Evolutionary conservation across 257 asterid species (phyloP).

Genomic region (Solanum pinnatisectum): DNA sequence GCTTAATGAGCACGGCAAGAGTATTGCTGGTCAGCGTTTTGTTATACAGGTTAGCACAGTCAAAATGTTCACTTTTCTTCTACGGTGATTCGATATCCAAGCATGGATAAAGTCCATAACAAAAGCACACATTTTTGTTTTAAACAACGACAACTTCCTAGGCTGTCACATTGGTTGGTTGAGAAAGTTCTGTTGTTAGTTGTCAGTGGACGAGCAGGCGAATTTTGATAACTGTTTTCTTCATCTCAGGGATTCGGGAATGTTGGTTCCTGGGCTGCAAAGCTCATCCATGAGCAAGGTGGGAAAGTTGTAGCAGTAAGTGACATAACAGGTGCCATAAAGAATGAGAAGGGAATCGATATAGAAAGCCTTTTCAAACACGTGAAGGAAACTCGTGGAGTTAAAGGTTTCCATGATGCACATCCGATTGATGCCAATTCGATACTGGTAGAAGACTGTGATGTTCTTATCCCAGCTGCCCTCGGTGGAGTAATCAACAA

Average conservation of each 20-base stretch:
- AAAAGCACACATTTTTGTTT: not conserved
- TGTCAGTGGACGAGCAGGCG: not conserved
- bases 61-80: not conserved
- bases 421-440: slow-evolving; percentile 42
- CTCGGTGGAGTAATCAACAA: slow-evolving; percentile 87
- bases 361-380: slow-evolving; percentile 45
- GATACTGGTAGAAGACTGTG: slow-evolving; percentile 63
- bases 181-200: not conserved
- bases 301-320: slow-evolving; percentile 50
- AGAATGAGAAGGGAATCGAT: slow-evolving; percentile 55
- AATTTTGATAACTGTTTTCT: not conserved
- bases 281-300: slow-evolving; percentile 43
- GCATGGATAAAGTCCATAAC: not conserved
- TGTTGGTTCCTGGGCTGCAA: slow-evolving; percentile 71
- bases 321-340: slow-evolving; percentile 55
- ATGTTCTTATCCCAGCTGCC: slow-evolving; percentile 86
- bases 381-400: slow-evolving; percentile 41
- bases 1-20: slow-evolving; percentile 48
- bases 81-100: not conserved
- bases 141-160: not conserved
- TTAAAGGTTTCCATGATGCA: slow-evolving; percentile 63
- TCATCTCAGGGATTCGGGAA: slow-evolving; percentile 49
- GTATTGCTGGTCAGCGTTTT: slow-evolving; percentile 41
- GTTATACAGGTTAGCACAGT: slow-evolving; percentile 36
- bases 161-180: not conserved